Percentiles rank a stretch among this genome's conserved stretches.
Evolutionary conservation across 2,329 filamentous ascomycete genomes (phyloP).

Genomic region (Septoria petroselini): DNA sequence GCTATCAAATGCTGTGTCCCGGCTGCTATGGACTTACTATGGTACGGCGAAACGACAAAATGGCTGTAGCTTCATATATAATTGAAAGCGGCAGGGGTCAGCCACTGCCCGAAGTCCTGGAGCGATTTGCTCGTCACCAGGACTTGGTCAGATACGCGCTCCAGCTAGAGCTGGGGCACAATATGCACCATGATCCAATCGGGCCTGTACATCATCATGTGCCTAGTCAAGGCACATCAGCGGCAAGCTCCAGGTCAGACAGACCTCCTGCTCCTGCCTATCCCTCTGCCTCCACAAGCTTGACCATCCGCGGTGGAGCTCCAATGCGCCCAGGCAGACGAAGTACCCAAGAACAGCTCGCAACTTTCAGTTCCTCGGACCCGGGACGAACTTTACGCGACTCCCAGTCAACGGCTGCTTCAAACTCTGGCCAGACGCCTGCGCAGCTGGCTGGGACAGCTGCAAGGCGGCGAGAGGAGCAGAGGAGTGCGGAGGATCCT

Average conservation of each 20-base stretch:
- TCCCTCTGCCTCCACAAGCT: background rate
- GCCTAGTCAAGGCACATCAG: background rate
- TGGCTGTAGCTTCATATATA: background rate
- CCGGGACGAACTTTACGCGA: background rate
- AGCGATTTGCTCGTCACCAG: background rate
- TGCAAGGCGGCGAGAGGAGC: background rate
- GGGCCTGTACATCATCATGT: background rate
- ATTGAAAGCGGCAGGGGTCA: background rate
- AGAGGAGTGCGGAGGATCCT: background rate
- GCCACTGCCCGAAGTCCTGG: background rate
- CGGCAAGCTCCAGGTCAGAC: background rate
- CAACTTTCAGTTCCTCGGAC: background rate
- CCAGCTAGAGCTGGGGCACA: background rate
- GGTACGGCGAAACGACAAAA: background rate
- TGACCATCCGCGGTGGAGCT: background rate
- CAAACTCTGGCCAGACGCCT: background rate
- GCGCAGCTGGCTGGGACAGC: background rate
- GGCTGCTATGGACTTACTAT: conserved; percentile 1
- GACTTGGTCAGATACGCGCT: background rate
- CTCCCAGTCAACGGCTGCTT: background rate
- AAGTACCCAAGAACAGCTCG: conserved; percentile 3
- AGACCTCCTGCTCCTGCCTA: background rate
- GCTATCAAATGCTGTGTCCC: background rate
- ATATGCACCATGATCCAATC: background rate
- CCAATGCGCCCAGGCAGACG: background rate